Conservation (phyloP, 176 grass and related monocot species). For the Cocos nucifera region DNA sequence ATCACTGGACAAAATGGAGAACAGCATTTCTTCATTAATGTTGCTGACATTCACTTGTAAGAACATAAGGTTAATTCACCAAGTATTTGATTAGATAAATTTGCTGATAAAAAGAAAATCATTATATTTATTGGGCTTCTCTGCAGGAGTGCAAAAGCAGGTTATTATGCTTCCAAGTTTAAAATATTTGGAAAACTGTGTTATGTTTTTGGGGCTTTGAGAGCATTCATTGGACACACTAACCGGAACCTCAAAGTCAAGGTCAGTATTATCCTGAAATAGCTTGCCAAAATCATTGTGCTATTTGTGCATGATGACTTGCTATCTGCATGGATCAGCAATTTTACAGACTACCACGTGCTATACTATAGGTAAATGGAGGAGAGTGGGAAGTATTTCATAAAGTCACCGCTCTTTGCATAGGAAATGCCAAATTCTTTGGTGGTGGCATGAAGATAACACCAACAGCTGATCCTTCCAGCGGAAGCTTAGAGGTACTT, state of each 20-base stretch:
- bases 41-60: constrained; percentile 96
- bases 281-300: constrained; percentile 1
- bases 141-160: constrained; percentile 88
- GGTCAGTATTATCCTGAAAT: constrained; percentile 20
- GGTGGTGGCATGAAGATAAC: constrained; percentile 94
- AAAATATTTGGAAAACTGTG: constrained; percentile 92
- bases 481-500: constrained; percentile 73
- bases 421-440: constrained; percentile 92
- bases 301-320: neutral
- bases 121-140: constrained; percentile 4
- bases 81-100: neutral
- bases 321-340: neutral
- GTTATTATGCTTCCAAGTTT: constrained; percentile 88
- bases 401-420: constrained; percentile 74
- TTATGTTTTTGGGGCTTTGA: constrained; percentile 81
- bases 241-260: constrained; percentile 78
- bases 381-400: constrained; percentile 63
- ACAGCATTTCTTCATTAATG: constrained; percentile 86
- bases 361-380: constrained; percentile 50
- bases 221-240: constrained; percentile 69
- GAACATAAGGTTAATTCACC: neutral
- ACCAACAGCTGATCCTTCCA: constrained; percentile 64
- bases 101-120: neutral
- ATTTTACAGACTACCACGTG: constrained; percentile 1
- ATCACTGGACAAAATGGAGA: constrained; percentile 45